Evolutionary conservation across 129 eudicot genomes (phyloP).

Genomic region (Chrysanthemum seticuspe): DNA sequence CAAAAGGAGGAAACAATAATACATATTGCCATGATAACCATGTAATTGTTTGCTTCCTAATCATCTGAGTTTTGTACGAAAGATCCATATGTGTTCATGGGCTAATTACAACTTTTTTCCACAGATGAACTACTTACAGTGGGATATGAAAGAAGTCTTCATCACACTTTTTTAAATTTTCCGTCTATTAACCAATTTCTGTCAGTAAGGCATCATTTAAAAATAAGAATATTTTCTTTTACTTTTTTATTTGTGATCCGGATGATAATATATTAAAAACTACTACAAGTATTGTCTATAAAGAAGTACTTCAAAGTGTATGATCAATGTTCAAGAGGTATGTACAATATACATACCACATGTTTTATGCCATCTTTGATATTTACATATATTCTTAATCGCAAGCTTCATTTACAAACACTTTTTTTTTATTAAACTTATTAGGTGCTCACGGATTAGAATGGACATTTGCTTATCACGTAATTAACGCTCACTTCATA

Average conservation of each 20-base stretch:
- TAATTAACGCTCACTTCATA: too few relatives aligned
- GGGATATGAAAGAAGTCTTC: constrained; percentile 90
- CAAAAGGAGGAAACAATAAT: constrained; percentile 98
- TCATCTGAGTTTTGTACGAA: neutral
- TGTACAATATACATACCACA: too few relatives aligned
- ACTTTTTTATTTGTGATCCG: neutral
- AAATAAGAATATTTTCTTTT: neutral
- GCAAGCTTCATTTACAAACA: too few relatives aligned
- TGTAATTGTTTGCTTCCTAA: constrained; percentile 36
- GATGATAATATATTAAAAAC: too few relatives aligned
- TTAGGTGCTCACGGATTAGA: too few relatives aligned
- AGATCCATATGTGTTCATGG: neutral
- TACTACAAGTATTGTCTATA: too few relatives aligned
- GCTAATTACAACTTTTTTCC: constrained; percentile 27
- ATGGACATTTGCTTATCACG: too few relatives aligned
- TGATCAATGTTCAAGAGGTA: too few relatives aligned
- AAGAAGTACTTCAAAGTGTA: too few relatives aligned
- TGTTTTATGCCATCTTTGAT: too few relatives aligned
- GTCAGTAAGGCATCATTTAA: constrained; percentile 49
- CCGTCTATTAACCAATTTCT: constrained; percentile 68
- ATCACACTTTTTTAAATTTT: constrained; percentile 80
- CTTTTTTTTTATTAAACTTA: too few relatives aligned
- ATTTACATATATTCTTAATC: too few relatives aligned
- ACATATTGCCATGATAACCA: constrained; percentile 94
- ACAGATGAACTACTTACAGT: constrained; percentile 89